These are phyloP conservation scores for Coleophoma eucalyptorum DNA, from an alignment of 2,329 filamentous ascomycete species.

Conservation along the genomic window DNA sequence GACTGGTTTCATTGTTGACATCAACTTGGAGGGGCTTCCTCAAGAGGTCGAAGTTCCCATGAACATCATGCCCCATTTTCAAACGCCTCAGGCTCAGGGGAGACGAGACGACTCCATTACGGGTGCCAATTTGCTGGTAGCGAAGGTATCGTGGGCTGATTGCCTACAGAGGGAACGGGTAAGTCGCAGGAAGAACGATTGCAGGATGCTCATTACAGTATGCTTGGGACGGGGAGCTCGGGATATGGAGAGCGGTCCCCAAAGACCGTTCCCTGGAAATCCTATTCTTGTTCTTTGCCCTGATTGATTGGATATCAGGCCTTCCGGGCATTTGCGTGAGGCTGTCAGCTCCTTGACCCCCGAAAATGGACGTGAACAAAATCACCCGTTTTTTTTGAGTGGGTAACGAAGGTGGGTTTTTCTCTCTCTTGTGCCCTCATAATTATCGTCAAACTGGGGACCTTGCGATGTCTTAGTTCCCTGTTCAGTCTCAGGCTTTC, in stretches of 20 bases:
- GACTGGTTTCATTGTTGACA: too few relatives aligned
- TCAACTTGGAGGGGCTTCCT: too few relatives aligned
- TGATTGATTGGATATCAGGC: not conserved
- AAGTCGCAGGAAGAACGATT: not conserved
- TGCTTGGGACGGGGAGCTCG: not conserved
- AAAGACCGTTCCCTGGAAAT: slow-evolving; percentile 1
- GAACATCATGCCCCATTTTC: too few relatives aligned
- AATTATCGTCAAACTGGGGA: not conserved
- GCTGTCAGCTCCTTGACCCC: not conserved
- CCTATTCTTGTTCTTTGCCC: not conserved
- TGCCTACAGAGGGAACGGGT: not conserved
- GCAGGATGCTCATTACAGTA: too few relatives aligned
- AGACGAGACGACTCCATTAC: not conserved
- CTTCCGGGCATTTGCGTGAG: not conserved
- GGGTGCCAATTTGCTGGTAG: not conserved
- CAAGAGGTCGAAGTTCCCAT: too few relatives aligned
- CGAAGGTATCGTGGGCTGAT: not conserved
- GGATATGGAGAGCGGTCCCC: not conserved
- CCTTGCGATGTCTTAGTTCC: not conserved
- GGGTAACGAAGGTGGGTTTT: not conserved
- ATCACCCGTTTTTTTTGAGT: not conserved
- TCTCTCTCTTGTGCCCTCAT: not conserved
- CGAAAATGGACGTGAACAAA: too few relatives aligned
- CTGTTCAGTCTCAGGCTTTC: not conserved
- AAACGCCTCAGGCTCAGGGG: too few relatives aligned